These are phyloP conservation scores for Thermothelomyces thermophilus DNA, from an alignment of 2,329 filamentous ascomycete genomes.

Conservation along the genomic window DNA sequence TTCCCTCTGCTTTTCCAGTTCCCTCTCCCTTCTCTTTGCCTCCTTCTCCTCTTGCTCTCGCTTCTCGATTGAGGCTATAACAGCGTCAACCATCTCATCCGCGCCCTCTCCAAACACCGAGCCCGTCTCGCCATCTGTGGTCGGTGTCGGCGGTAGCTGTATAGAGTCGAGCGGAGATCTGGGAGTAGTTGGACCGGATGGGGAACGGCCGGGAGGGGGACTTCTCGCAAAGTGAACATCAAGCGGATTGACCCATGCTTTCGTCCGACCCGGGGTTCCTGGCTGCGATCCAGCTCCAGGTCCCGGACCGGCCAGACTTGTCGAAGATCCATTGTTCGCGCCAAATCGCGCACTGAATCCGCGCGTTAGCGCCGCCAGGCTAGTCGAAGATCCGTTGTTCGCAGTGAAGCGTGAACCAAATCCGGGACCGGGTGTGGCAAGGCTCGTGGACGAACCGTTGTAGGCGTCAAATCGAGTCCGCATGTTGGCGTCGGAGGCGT, in stretches of 20 bases:
- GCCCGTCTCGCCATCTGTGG: conserved; percentile 23
- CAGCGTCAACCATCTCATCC: conserved; percentile 25
- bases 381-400: conserved; percentile 27
- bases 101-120: conserved; percentile 30
- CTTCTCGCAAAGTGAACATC: conserved; percentile 38
- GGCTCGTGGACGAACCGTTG: conserved; percentile 25
- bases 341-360: conserved; percentile 20
- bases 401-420: conserved; percentile 31
- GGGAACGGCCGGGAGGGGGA: conserved; percentile 23
- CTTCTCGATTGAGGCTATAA: conserved; percentile 24
- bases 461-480: conserved; percentile 32
- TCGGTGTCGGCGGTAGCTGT: conserved; percentile 28
- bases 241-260: conserved; percentile 42
- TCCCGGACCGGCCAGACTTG: conserved; percentile 26
- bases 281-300: conserved; percentile 28
- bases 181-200: conserved; percentile 26
- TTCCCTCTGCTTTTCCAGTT: conserved; percentile 24
- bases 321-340: conserved; percentile 27
- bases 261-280: conserved; percentile 30
- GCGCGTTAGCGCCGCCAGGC: conserved; percentile 27
- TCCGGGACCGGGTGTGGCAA: conserved; percentile 28
- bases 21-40: conserved; percentile 16
- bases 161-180: conserved; percentile 39
- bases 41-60: conserved; percentile 20
- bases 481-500: conserved; percentile 36